Conservation (phyloP, 306 rosid species). For the Rosa persica region DNA sequence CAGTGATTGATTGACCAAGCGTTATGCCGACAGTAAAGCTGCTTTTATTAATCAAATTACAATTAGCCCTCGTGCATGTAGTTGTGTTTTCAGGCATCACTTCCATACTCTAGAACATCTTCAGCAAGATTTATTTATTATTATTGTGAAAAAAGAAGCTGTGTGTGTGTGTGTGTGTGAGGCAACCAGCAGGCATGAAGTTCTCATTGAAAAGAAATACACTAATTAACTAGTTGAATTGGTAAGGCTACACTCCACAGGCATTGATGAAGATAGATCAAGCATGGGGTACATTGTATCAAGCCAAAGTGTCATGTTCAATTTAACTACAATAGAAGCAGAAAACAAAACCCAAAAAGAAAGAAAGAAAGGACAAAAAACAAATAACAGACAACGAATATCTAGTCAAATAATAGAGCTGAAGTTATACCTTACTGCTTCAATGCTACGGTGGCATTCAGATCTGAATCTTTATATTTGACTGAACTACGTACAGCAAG, state of each 20-base stretch:
- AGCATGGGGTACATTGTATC: constrained; percentile 29
- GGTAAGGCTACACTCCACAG: not conserved
- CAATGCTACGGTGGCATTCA: not conserved
- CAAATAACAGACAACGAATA: not conserved
- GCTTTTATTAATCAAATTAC: not conserved
- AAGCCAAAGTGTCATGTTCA: constrained; percentile 14
- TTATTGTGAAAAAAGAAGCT: not conserved
- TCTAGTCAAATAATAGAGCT: not conserved
- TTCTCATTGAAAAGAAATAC: not conserved
- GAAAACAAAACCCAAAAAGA: not conserved
- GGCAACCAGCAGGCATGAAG: not conserved
- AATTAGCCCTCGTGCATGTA: not conserved
- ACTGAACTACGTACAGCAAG: not conserved
- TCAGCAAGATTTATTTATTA: not conserved
- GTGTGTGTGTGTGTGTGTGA: no score
- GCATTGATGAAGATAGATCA: not conserved
- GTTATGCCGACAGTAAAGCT: not conserved
- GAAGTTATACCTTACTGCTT: not conserved
- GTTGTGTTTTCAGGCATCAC: not conserved
- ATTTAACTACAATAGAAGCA: not conserved
- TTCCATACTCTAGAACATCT: not conserved
- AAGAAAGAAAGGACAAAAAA: no score
- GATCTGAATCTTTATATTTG: not conserved
- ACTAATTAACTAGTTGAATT: not conserved
- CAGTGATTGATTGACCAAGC: not conserved